Evolutionary conservation across 2,329 filamentous ascomycete species (phyloP), one percentile per base, ranked within the genome.

Genomic region (Trichoderma brevicompactum): DNA sequence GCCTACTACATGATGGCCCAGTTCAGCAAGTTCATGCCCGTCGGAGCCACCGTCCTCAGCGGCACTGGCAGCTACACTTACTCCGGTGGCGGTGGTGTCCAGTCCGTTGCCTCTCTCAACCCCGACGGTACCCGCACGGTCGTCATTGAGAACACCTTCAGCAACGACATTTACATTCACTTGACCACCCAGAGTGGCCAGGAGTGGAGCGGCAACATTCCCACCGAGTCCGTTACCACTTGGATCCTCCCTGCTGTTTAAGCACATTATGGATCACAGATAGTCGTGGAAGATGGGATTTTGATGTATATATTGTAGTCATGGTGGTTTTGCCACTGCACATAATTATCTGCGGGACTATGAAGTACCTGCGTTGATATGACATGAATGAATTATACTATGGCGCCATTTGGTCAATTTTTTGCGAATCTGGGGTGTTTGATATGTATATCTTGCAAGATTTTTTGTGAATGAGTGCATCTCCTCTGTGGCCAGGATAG

Each of bases 1-100:
- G 81, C 82, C 62, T 84, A 83, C 72, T 84, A 84, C 70, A 81
- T 82, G 77, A 74, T 85, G 63, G 82, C 80, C 3, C 83, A 85
- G 70, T 83, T 82, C 70, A 79, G 76, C 70, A 78, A 75, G 66
- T 83, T 80, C 70, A 81, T 83, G 66, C 78, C 79, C 13, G 74
- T 74, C 15, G 80, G 80, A 41, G 80, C 80, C 0, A 76, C 74
- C 7, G 75, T 82, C 38, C 72, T 82, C 13, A 70, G 65, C 68
- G 79, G 79, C 15, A 77, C 71, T 0, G 80, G 81, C 3, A 81
- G 80, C 68, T 63, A 58, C 43, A 53, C 58, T 23, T 59, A 63
- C 52, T 63, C 52, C 4, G 10, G 15, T 41, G 78, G 79, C 61
- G 69, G 73, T 1, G 78, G 77, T 8, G 60, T 82, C 53, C 77